Conservation (phyloP, 495 filamentous ascomycete genomes). For the Neurospora pannonica region DNA sequence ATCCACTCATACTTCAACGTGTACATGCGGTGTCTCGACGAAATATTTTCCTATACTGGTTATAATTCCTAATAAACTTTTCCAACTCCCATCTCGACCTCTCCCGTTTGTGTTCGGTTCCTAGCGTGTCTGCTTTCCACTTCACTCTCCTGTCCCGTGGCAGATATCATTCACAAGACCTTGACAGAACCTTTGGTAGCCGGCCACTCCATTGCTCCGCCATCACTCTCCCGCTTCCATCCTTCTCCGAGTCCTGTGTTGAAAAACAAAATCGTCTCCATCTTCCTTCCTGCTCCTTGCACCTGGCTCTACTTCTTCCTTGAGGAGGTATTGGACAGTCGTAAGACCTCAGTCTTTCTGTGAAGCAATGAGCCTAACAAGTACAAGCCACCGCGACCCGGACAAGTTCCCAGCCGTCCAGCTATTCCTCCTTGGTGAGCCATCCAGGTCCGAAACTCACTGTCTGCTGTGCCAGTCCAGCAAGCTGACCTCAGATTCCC, state of each 20-base stretch:
- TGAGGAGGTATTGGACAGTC: slow-evolving; percentile 7
- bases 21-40: neutral
- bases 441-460: slow-evolving; percentile 24
- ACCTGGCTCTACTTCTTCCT: slow-evolving; percentile 1
- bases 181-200: neutral
- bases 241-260: neutral
- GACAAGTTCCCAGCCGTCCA: slow-evolving; percentile 67
- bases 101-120: neutral
- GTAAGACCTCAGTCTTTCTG: slow-evolving; percentile 22
- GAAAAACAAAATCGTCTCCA: neutral
- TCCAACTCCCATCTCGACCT: neutral
- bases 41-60: neutral
- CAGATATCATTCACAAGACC: neutral
- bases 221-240: neutral
- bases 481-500: slow-evolving; percentile 55
- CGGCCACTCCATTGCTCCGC: neutral
- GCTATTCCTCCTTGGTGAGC: slow-evolving; percentile 63
- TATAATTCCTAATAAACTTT: neutral
- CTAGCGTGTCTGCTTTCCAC: neutral
- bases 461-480: slow-evolving; percentile 73
- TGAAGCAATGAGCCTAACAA: slow-evolving; percentile 36
- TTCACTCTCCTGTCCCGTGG: neutral
- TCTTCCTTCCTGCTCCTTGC: neutral
- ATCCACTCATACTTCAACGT: neutral
- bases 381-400: slow-evolving; percentile 38